Conservation (phyloP, 2,329 filamentous ascomycete species). For the Hortaea sp. region DNA sequence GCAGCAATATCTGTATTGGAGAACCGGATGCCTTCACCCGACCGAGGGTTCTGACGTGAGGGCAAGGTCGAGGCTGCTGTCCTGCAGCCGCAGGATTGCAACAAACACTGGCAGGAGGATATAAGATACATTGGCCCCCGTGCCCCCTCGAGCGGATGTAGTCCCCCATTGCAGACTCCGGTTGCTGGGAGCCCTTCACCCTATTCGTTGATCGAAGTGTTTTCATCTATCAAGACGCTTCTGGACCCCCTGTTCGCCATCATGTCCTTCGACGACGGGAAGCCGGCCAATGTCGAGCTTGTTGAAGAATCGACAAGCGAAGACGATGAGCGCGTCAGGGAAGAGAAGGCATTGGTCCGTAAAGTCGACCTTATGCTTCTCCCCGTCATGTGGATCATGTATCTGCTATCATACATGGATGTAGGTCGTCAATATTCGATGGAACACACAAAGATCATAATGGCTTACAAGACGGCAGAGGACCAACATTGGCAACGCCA, state of each 20-base stretch:
- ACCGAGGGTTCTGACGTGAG: too few species aligned
- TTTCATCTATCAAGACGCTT: neutral
- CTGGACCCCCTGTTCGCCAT: neutral
- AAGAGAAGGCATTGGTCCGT: conserved; percentile 36
- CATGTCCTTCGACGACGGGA: conserved; percentile 8
- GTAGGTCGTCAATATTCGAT: conserved; percentile 3
- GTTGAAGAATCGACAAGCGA: conserved; percentile 9
- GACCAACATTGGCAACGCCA: conserved; percentile 40
- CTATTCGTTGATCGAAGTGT: neutral
- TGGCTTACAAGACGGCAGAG: conserved; percentile 5
- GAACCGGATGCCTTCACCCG: too few species aligned
- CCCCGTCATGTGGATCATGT: conserved; percentile 42
- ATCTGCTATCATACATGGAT: conserved; percentile 40
- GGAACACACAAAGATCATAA: too few species aligned
- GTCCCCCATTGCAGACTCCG: too few species aligned
- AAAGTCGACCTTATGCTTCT: conserved; percentile 36
- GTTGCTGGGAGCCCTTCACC: too few species aligned
- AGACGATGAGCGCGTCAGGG: conserved; percentile 14
- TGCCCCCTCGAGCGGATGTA: too few species aligned
- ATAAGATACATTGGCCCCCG: too few species aligned
- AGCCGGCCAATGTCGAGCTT: conserved; percentile 13
- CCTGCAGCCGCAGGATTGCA: too few species aligned
- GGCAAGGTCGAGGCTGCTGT: too few species aligned
- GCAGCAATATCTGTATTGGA: too few species aligned
- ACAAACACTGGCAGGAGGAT: too few species aligned